phyloP scores from a whole-genome alignment of 1,284 basidiomycete genomes.

The Cronartium quercuum region DNA sequence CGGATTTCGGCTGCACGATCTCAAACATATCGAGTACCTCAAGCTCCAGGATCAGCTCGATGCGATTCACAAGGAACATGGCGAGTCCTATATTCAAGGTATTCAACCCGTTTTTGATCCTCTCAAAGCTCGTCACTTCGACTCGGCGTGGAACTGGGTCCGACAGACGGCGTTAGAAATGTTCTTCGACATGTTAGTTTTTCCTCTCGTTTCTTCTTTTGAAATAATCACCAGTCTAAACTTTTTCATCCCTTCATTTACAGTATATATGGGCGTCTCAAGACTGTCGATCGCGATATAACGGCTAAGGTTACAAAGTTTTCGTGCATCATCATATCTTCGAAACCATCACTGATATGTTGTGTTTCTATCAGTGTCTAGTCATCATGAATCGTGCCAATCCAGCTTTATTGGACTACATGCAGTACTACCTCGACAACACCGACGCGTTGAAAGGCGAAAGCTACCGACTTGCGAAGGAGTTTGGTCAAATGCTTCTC shows the following conservation, averaged over 20 bases:
- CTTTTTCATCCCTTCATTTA: background rate
- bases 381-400: constrained; percentile 96
- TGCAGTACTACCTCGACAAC: constrained; percentile 88
- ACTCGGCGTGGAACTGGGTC: constrained; percentile 99
- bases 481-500: constrained; percentile 89
- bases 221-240: constrained; percentile 85
- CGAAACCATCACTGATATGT: constrained; percentile 57
- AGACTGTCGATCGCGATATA: constrained; percentile 66
- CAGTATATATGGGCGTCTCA: constrained; percentile 69
- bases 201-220: constrained; percentile 67
- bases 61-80: constrained; percentile 77
- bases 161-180: constrained; percentile 52
- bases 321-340: background rate
- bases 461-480: constrained; percentile 86
- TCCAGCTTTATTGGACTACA: constrained; percentile 74
- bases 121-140: constrained; percentile 93
- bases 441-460: constrained; percentile 76
- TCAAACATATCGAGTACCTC: constrained; percentile 67
- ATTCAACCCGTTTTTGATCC: constrained; percentile 90
- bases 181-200: constrained; percentile 35
- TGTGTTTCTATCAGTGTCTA: constrained; percentile 86
- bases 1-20: constrained; percentile 80
- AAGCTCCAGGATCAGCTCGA: constrained; percentile 81
- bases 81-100: constrained; percentile 86
- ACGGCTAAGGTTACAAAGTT: constrained; percentile 35